Base-by-base conservation (phyloP, 495 filamentous ascomycete genomes). In the Cercophora scortea region DNA sequence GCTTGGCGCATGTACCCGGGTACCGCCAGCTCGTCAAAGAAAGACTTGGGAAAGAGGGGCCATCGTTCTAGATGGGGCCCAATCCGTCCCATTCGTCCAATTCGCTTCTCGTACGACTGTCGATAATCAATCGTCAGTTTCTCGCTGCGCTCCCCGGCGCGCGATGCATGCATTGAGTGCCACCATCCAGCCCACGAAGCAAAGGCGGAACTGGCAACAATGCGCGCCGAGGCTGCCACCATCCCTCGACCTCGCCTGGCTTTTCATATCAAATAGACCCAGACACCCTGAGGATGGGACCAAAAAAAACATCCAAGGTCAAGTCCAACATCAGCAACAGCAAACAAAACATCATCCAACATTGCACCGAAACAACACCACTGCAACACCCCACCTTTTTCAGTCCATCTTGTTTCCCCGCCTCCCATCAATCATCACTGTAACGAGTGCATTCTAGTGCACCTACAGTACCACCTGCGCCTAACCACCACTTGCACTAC, bases 71-170 rank as follows among this genome's bases (percentile, higher is more conserved):
- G 50, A 54, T 32, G 15, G 25, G 18, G 10, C 38, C 54, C 39
- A 43, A 34, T 38, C 13, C 45, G 25, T 25, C 45, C 56, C 39
- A 50, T 38, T 17, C 42, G 44, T 54, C 39, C 48, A 32, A n/a
- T 25, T 8, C 32, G 43, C n/a, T 17, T 9, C 61, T 64, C 62
- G 62, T 64, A 64, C 62, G 59, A 64, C 52, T 44, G 32, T 8
- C 32, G 18, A 56, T 45, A 39, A 46, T 18, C 53, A 59, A 64
- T 61, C 51, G 59, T 45, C 56, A 54, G 59, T 60, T 64, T 54
- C 16, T 13, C 34, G 16, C 45, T 17, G 41, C 25, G 33, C 34
- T 45, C 12, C 19, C 51, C 33, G 48, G 35, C 42, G 48, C 55
- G 45, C 41, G 32, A 32, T 49, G 39, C 47, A 38, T 53, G 32